A percentile compares a stretch with the other conserved stretches of the same genome.
phyloP scores from a whole-genome alignment of 352 stramenopile genomes.

The Phytophthora cryptogea region DNA sequence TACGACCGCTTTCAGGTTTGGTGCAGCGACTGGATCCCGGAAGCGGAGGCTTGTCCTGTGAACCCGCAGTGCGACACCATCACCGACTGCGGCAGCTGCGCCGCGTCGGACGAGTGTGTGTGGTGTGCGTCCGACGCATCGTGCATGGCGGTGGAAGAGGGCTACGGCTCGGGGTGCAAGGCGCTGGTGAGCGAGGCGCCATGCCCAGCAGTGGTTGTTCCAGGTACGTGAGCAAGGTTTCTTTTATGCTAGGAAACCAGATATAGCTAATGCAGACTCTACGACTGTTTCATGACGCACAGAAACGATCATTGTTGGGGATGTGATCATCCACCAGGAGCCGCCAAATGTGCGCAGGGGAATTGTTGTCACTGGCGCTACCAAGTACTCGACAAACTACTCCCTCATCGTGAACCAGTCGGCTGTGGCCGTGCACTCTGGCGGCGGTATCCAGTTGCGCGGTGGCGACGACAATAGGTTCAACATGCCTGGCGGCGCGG shows the following conservation, averaged over 20 bases:
- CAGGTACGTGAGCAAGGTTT: conserved; percentile 42
- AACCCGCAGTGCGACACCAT: conserved; percentile 61
- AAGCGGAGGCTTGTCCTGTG: conserved; percentile 65
- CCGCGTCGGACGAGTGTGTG: conserved; percentile 66
- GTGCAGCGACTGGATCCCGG: conserved; percentile 70
- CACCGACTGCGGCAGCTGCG: conserved; percentile 69
- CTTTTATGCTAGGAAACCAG: not conserved
- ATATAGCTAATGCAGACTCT: conserved; percentile 19
- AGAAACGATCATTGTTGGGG: conserved; percentile 62
- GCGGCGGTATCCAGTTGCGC: conserved; percentile 53
- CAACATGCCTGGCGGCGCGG: conserved; percentile 60
- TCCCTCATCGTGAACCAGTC: conserved; percentile 49
- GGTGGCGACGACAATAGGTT: conserved; percentile 73
- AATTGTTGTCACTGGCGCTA: conserved; percentile 45
- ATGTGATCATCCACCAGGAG: conserved; percentile 60
- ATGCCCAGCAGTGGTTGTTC: conserved; percentile 81
- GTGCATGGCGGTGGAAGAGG: conserved; percentile 89
- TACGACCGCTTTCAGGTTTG: conserved; percentile 36
- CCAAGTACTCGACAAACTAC: conserved; percentile 41
- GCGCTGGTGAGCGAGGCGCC: conserved; percentile 84
- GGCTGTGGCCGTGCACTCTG: conserved; percentile 43
- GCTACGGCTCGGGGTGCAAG: conserved; percentile 79
- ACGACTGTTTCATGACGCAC: conserved; percentile 22
- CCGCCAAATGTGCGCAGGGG: conserved; percentile 43
- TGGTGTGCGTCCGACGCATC: conserved; percentile 89